Evolutionary conservation across 305 asterid species (phyloP), one percentile per base, ranked within the genome.

Genomic region (Ajuga reptans): DNA sequence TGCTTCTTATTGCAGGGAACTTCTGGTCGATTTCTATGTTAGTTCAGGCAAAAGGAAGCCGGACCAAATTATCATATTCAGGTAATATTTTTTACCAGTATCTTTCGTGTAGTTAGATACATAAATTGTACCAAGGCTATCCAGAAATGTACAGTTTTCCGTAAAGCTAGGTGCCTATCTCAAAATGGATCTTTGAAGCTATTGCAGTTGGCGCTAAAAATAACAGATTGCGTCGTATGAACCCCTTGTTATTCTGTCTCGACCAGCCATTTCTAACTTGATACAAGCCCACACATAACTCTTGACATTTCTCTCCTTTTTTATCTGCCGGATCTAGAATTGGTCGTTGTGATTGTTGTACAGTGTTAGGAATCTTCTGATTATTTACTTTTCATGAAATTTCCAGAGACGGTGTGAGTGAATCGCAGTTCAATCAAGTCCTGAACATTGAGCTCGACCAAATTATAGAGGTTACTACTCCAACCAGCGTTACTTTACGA

Each of bases 371-470:
- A 33, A 34, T 37, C 11, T 53, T 46, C 43, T 73, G 17, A 66
- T 64, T 17, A 14, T 39, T 63, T 4, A 60, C 52, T 66, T 52
- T 8, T 9, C 31, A n/a, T 70, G 45, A 33, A 65, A 61, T 61
- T 74, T 60, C 11, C 90, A 93, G 97, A 75, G 97, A 93, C 31
- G 99, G 97, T 54, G 97, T 93, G 17, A 91, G 99, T 4, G 99
- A 93, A 52, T 89, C 97, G 0, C 99, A 93, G 66, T 93, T 93
- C 72, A 89, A 82, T 71, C 99, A 93, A 77, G 97, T 93, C 39
- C 79, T 93, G 68, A 89, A 91, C 80, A 82, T 84, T 5, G 99
- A 91, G 45, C 89, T 93, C 12, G 80, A 80, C 75, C 96, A 91
- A 69, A 88, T 93, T 14, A 87, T 91, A 4, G 90, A 93, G 96